Evolutionary conservation across 2,329 filamentous ascomycete genomes (phyloP).

Genomic region (Grosmannia penicillata): DNA sequence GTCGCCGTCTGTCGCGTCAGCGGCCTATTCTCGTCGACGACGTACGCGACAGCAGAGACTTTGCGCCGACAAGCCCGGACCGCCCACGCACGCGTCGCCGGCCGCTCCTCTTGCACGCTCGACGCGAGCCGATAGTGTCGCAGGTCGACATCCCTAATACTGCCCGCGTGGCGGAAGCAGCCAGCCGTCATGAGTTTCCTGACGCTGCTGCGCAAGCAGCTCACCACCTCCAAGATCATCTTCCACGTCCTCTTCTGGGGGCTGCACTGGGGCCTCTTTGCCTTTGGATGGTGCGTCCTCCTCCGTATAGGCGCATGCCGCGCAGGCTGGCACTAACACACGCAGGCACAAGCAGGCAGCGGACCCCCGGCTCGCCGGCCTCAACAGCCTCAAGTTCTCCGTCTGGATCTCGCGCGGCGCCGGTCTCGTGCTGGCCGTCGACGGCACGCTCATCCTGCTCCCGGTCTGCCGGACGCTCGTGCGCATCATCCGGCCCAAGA

Average conservation of each 20-base stretch:
- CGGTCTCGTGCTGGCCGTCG: slow-evolving; percentile 69
- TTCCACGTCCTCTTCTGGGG: slow-evolving; percentile 76
- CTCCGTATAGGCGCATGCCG: background rate
- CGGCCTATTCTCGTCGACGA: background rate
- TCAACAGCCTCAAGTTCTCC: slow-evolving; percentile 74
- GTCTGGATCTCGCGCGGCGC: slow-evolving; percentile 96
- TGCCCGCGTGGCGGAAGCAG: background rate
- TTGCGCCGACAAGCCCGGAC: too few relatives aligned
- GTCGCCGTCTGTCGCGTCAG: slow-evolving; percentile 1
- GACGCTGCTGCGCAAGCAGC: slow-evolving; percentile 43
- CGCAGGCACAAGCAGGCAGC: slow-evolving; percentile 64
- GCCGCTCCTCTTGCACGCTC: background rate
- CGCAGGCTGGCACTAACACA: background rate
- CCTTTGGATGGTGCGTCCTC: slow-evolving; percentile 60
- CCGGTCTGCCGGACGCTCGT: slow-evolving; percentile 91
- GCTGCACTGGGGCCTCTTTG: slow-evolving; percentile 66
- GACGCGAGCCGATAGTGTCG: slow-evolving; percentile 22
- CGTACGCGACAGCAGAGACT: background rate
- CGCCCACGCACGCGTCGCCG: background rate
- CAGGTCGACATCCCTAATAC: slow-evolving; percentile 36
- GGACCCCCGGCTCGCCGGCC: slow-evolving; percentile 52
- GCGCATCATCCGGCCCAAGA: slow-evolving; percentile 69
- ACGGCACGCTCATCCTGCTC: slow-evolving; percentile 75
- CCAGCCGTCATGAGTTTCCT: slow-evolving; percentile 24
- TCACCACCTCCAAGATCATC: slow-evolving; percentile 54